Conservation (phyloP, 2,329 filamentous ascomycete genomes). For the Septoria petroselini region DNA sequence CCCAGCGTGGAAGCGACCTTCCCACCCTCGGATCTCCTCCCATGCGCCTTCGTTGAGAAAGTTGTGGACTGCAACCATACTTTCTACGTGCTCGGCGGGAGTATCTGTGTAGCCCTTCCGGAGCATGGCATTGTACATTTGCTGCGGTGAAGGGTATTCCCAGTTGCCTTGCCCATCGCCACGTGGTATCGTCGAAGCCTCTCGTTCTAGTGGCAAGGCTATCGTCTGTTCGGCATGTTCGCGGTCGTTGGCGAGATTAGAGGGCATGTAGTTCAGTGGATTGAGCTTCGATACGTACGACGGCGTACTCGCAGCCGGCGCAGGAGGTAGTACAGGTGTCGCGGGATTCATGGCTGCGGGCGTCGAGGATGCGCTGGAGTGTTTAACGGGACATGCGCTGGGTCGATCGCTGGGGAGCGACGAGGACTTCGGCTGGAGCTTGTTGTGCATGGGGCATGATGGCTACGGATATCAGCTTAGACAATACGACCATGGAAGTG, state of each 20-base stretch:
- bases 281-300: slow-evolving; percentile 66
- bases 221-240: slow-evolving; percentile 66
- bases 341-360: slow-evolving; percentile 42
- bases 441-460: slow-evolving; percentile 67
- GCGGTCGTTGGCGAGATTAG: slow-evolving; percentile 71
- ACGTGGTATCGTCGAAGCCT: slow-evolving; percentile 86
- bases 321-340: slow-evolving; percentile 27
- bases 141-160: slow-evolving; percentile 97
- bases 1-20: slow-evolving; percentile 76
- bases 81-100: slow-evolving; percentile 85
- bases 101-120: slow-evolving; percentile 96
- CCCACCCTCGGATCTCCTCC: slow-evolving; percentile 92
- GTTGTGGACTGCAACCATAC: slow-evolving; percentile 97
- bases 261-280: slow-evolving; percentile 93
- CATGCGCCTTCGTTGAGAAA: slow-evolving; percentile 97
- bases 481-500: neutral
- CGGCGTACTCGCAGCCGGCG: slow-evolving; percentile 30
- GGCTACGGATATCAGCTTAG: slow-evolving; percentile 47
- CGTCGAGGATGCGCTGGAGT: slow-evolving; percentile 39
- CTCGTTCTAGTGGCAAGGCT: slow-evolving; percentile 73
- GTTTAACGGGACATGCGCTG: slow-evolving; percentile 54
- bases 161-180: slow-evolving; percentile 73
- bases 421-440: slow-evolving; percentile 36
- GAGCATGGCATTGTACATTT: slow-evolving; percentile 98
- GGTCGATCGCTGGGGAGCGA: slow-evolving; percentile 33